phyloP scores from a whole-genome alignment of 352 stramenopile genomes.

The Albugo candida region DNA sequence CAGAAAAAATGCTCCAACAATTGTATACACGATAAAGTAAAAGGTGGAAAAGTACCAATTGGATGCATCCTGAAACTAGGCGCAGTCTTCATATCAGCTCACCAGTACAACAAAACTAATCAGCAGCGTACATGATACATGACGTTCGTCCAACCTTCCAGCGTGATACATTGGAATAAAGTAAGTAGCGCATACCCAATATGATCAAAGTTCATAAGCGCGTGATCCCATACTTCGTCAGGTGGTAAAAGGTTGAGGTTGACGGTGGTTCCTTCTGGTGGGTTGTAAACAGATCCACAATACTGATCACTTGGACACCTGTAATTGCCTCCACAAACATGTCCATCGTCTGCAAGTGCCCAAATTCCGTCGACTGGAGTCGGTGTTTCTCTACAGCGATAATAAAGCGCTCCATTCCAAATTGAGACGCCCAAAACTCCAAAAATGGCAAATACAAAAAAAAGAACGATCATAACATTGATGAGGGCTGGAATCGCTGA shows the following conservation, averaged over 20 bases:
- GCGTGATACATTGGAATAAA: slow-evolving; percentile 77
- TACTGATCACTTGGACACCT: slow-evolving; percentile 12
- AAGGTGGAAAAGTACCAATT: slow-evolving; percentile 19
- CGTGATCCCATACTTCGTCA: slow-evolving; percentile 43
- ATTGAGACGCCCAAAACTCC: slow-evolving; percentile 46
- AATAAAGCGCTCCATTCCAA: slow-evolving; percentile 25
- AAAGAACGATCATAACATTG: slow-evolving; percentile 43
- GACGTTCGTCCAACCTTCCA: slow-evolving; percentile 74
- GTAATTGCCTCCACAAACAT: slow-evolving; percentile 18
- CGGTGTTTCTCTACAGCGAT: slow-evolving; percentile 28
- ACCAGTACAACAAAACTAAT: background rate
- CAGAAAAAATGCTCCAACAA: slow-evolving; percentile 66
- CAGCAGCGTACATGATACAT: slow-evolving; percentile 59
- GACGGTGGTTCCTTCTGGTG: slow-evolving; percentile 12
- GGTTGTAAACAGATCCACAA: slow-evolving; percentile 24
- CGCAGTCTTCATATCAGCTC: background rate
- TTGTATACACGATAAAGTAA: slow-evolving; percentile 66
- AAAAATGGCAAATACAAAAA: slow-evolving; percentile 55
- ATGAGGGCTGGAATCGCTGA: slow-evolving; percentile 29
- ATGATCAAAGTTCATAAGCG: slow-evolving; percentile 69
- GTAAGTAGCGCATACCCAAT: slow-evolving; percentile 59
- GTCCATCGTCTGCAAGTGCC: slow-evolving; percentile 10
- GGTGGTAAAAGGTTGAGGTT: slow-evolving; percentile 15
- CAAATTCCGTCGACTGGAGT: slow-evolving; percentile 23
- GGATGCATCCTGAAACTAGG: slow-evolving; percentile 16